Evolutionary conservation across 371 early-diverging fungal genomes (phyloP), one percentile per base, ranked within the genome.

Genomic region (Mucor racemosus): DNA sequence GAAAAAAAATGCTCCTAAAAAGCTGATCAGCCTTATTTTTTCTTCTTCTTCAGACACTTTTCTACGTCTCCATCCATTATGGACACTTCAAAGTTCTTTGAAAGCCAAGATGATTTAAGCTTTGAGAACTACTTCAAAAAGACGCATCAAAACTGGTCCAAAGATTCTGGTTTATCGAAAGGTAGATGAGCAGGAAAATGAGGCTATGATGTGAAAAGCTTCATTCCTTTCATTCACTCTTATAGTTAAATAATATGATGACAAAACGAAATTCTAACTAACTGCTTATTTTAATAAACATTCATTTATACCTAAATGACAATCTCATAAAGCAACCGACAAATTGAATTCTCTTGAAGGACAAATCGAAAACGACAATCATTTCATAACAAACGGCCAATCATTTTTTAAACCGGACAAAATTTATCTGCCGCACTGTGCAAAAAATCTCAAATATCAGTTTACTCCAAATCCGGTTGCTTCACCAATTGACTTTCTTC

Each of bases 241-340:
- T n/a, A n/a, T n/a, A n/a, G n/a, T n/a, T n/a, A n/a, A n/a, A n/a
- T n/a, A n/a, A n/a, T n/a, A n/a, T n/a, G n/a, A n/a, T n/a, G n/a
- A n/a, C n/a, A n/a, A n/a, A n/a, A n/a, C n/a, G n/a, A n/a, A 58
- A n/a, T 31, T 58, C 58, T 58, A 15, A 13, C 38, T 58, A 58
- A 39, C 59, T 59, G 41, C 59, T 59, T 59, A 42, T 59, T 59
- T 59, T 59, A 59, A 59, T 42, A 59, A 59, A 59, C 59, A 42
- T 59, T 59, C 59, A 26, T 59, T 59, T 42, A 59, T 42, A 42
- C 42, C 59, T 59, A 58, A 58, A 58, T 58, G 58, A 58, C 58
- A 58, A 58, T 58, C 58, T 58, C 39, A 58, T 58, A 58, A 58
- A 58, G 39, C 38, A 41, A 41, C 9, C 41, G 41, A 21, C 26